Conservation (phyloP, 495 filamentous ascomycete genomes). For the Monascus purpureus region DNA sequence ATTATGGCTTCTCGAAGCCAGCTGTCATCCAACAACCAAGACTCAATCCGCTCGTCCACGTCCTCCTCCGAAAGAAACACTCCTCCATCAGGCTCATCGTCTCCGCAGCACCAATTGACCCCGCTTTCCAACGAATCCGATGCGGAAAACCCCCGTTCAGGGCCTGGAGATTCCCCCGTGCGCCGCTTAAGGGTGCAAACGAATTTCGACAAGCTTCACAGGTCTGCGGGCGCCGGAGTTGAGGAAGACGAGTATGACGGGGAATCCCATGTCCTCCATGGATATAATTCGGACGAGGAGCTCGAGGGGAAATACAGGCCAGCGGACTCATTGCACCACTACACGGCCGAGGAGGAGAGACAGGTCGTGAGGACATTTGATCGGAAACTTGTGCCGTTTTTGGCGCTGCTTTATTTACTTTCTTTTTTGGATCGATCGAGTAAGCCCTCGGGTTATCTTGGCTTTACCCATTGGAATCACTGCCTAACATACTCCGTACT, state of each 20-base stretch:
- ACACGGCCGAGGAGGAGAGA: conserved; percentile 61
- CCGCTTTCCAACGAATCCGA: too few species aligned
- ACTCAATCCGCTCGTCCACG: too few species aligned
- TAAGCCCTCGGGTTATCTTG: conserved; percentile 20
- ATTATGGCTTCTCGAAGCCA: too few species aligned
- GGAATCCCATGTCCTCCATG: too few species aligned
- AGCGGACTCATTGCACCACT: conserved; percentile 17
- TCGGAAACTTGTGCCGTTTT: conserved; percentile 58
- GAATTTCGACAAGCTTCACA: conserved; percentile 13
- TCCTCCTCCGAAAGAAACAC: too few species aligned
- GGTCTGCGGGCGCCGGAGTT: conserved; percentile 3
- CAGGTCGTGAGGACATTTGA: conserved; percentile 64
- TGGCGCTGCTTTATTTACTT: conserved; percentile 70
- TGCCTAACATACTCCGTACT: too few species aligned
- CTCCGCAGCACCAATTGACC: too few species aligned
- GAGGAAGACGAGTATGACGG: conserved; percentile 14
- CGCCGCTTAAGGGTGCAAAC: conserved; percentile 19
- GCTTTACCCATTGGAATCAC: neutral
- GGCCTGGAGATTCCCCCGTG: too few species aligned
- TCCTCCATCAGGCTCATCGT: too few species aligned
- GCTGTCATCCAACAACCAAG: too few species aligned
- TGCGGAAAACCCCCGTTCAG: too few species aligned
- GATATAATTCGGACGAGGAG: conserved; percentile 20
- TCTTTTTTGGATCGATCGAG: conserved; percentile 69
- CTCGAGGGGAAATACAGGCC: conserved; percentile 9